Base-by-base conservation (phyloP, 208 protist species). In the Acanthamoeba divionensis region DNA sequence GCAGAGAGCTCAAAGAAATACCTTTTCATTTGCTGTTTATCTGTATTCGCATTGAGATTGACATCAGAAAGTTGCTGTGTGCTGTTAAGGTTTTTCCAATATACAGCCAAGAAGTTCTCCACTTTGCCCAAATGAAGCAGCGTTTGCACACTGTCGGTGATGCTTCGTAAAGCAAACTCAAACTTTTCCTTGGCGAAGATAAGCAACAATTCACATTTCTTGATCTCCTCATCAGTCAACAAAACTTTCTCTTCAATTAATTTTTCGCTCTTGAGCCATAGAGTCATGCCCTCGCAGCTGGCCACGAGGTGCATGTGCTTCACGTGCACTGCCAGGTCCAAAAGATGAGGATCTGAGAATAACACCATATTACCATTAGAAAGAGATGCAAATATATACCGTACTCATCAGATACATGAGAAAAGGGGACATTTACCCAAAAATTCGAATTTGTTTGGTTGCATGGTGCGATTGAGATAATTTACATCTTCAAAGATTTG, bases 271-370 rank as follows among this genome's bases (percentile, higher is more conserved):
- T 87, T 87, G 29, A 87, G 13, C 24, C 21, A 63, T 5, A 87
- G 41, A 9, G 79, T 50, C 57, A 69, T 63, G 24, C 79, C 79
- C 41, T 87, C 79, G 55, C 55, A 87, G 26, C 41, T 50, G 3
- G 79, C 79, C 21, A 87, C 38, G 38, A 87, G 24, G 41, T 87
- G 79, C 79, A 87, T 87, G 79, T 87, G 79, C 57, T 87, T 87
- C 1, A 87, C 79, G 4, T 87, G 9, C 13, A 87, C 79, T 18
- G 26, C 50, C 79, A 87, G 21, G 36, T 87, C 79, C 13, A 87
- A 60, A 24, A 87, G 38, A 18, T 87, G 79, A n/a, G 79, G 79
- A 21, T 87, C 79, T 60, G 65, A 31, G 33, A 38, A 38, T 29
- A n/a, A 73, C 10, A 62, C 33, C n/a, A n/a, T 18, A n/a, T 18